These are phyloP conservation scores for Bacidia gigantensis DNA, from an alignment of 495 filamentous ascomycete species.

Conservation along the genomic window DNA sequence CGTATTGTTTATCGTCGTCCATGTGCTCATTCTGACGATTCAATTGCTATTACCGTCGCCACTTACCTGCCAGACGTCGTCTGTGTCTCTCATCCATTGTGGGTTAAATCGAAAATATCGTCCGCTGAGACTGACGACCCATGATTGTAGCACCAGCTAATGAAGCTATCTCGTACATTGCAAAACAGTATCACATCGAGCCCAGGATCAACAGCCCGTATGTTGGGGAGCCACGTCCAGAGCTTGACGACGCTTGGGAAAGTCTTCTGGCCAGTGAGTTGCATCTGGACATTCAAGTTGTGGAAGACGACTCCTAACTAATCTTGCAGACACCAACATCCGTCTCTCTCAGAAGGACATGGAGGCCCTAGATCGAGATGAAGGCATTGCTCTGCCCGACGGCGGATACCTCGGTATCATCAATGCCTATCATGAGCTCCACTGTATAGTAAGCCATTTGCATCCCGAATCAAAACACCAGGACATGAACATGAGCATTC, in stretches of 20 bases:
- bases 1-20: too few relatives aligned
- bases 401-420: not conserved
- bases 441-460: not conserved
- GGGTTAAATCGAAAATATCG: too few relatives aligned
- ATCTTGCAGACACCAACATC: not conserved
- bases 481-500: not conserved
- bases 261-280: not conserved
- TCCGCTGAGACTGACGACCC: too few relatives aligned
- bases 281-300: not conserved
- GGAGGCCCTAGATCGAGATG: not conserved
- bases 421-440: not conserved
- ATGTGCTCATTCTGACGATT: too few relatives aligned
- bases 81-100: too few relatives aligned
- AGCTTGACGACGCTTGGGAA: not conserved
- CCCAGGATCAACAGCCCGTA: too few relatives aligned
- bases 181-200: too few relatives aligned
- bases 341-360: not conserved
- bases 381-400: not conserved
- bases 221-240: too few relatives aligned
- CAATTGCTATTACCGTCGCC: too few relatives aligned
- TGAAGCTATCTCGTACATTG: too few relatives aligned
- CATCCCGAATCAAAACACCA: not conserved
- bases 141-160: too few relatives aligned
- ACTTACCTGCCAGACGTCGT: too few relatives aligned
- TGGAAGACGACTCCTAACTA: not conserved